Percentiles rank a stretch among this genome's conserved stretches.
phyloP scores from a whole-genome alignment of 1,284 basidiomycete species.

The Inonotus hispidus region DNA sequence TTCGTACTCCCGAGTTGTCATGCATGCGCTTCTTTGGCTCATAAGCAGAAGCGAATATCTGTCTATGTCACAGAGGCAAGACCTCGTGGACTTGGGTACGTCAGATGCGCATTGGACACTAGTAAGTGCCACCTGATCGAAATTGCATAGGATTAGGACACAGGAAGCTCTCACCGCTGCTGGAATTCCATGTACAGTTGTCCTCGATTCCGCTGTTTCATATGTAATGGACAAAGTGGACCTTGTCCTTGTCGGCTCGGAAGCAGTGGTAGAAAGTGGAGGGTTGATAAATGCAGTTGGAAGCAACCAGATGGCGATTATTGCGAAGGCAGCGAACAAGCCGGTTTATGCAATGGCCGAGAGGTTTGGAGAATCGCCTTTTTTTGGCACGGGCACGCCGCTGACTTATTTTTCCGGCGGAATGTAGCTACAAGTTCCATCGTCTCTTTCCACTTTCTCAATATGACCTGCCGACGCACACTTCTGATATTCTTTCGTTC shows the following conservation, averaged over 20 bases:
- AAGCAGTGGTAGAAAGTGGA: conserved; percentile 95
- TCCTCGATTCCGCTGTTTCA: conserved; percentile 94
- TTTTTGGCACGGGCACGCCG: not conserved
- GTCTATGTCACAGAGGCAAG: conserved; percentile 97
- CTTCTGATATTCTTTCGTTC: conserved; percentile 65
- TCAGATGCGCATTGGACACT: conserved; percentile 23
- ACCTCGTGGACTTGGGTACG: conserved; percentile 75
- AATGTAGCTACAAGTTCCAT: conserved; percentile 89
- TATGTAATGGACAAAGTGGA: conserved; percentile 94
- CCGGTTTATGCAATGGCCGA: conserved; percentile 97
- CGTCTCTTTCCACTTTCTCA: conserved; percentile 95
- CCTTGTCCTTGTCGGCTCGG: conserved; percentile 92
- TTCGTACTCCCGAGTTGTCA: conserved; percentile 93
- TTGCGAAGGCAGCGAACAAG: conserved; percentile 91
- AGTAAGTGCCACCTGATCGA: not conserved
- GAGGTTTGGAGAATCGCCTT: conserved; percentile 47
- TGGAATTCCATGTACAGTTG: conserved; percentile 91
- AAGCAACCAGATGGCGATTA: conserved; percentile 94
- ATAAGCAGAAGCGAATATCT: conserved; percentile 88
- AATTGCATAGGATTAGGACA: conserved; percentile 69
- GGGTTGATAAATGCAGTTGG: conserved; percentile 88
- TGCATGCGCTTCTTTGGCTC: conserved; percentile 89
- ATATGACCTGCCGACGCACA: conserved; percentile 89
- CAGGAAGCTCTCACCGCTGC: conserved; percentile 76
- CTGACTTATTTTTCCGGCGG: conserved; percentile 21